Evolutionary conservation across 2,329 filamentous ascomycete genomes (phyloP).

Genomic region (Fusarium solani-melongenae): DNA sequence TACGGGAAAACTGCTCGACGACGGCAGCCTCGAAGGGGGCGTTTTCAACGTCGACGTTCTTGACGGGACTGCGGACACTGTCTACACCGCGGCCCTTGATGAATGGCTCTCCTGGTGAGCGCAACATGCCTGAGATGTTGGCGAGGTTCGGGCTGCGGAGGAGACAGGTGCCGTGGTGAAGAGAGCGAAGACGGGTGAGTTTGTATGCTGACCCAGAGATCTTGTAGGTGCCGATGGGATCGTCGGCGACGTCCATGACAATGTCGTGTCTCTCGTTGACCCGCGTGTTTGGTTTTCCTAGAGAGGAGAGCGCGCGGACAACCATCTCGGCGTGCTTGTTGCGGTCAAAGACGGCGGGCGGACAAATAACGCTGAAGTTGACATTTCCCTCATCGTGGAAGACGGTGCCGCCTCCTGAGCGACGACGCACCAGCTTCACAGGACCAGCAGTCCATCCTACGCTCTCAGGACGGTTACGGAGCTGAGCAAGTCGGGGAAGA

Average conservation of each 20-base stretch:
- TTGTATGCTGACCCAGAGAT: constrained; percentile 97
- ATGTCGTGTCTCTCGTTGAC: constrained; percentile 97
- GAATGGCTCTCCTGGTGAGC: constrained; percentile 80
- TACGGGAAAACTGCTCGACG: constrained; percentile 70
- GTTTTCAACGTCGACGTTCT: constrained; percentile 74
- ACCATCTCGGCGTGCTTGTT: constrained; percentile 94
- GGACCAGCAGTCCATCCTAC: constrained; percentile 41
- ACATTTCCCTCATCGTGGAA: constrained; percentile 95
- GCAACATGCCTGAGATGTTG: constrained; percentile 75
- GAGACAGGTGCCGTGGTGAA: constrained; percentile 95
- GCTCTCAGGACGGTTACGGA: constrained; percentile 32
- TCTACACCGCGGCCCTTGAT: constrained; percentile 88
- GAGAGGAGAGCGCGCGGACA: constrained; percentile 76
- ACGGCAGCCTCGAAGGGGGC: constrained; percentile 65
- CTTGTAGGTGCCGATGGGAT: constrained; percentile 67
- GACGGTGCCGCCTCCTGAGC: constrained; percentile 91
- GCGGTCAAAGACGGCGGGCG: constrained; percentile 79
- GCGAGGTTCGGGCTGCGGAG: constrained; percentile 80
- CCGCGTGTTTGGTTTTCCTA: constrained; percentile 69
- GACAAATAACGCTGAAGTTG: constrained; percentile 94
- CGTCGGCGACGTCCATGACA: constrained; percentile 68
- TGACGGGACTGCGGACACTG: constrained; percentile 86
- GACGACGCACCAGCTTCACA: constrained; percentile 78
- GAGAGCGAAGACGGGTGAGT: constrained; percentile 79
- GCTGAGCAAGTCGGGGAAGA: constrained; percentile 65